phyloP scores from a whole-genome alignment of 202 grass and related monocot species.

The Hordeum pubiflorum region DNA sequence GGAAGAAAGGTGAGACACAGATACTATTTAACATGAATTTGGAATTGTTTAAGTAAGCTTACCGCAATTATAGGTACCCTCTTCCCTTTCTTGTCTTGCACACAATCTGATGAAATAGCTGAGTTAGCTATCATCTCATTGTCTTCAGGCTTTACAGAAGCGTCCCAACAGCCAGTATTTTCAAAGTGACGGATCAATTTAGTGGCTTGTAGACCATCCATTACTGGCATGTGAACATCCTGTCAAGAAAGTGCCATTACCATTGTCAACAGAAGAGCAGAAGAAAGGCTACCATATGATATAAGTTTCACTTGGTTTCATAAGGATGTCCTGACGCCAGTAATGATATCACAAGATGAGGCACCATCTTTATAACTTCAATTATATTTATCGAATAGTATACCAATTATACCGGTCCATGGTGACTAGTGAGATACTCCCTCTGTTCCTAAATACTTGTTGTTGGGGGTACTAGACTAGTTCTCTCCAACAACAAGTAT shows the following conservation, averaged over 20 bases:
- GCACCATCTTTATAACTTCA: conserved; percentile 1
- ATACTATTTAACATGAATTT: background rate
- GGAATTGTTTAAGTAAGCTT: conserved; percentile 21
- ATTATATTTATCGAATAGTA: background rate
- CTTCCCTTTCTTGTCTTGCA: conserved; percentile 34
- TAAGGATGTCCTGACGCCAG: background rate
- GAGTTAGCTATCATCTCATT: conserved; percentile 35
- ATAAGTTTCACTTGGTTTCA: conserved; percentile 16
- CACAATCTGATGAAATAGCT: conserved; percentile 26
- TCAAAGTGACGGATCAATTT: conserved; percentile 80
- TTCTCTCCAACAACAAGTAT: too few species aligned
- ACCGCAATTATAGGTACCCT: conserved; percentile 81
- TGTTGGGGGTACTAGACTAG: too few species aligned
- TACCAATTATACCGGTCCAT: background rate
- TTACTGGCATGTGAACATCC: conserved; percentile 96
- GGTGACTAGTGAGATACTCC: background rate
- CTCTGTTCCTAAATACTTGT: too few species aligned
- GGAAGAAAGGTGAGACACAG: background rate
- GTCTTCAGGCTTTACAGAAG: conserved; percentile 52
- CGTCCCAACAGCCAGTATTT: conserved; percentile 68
- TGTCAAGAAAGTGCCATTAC: conserved; percentile 20
- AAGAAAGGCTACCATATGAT: conserved; percentile 19
- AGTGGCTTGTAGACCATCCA: conserved; percentile 95
- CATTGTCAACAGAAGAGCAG: background rate
- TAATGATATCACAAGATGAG: conserved; percentile 16